Conservation (phyloP, 768 basidiomycete species). For the Nidularia pulvinata region DNA sequence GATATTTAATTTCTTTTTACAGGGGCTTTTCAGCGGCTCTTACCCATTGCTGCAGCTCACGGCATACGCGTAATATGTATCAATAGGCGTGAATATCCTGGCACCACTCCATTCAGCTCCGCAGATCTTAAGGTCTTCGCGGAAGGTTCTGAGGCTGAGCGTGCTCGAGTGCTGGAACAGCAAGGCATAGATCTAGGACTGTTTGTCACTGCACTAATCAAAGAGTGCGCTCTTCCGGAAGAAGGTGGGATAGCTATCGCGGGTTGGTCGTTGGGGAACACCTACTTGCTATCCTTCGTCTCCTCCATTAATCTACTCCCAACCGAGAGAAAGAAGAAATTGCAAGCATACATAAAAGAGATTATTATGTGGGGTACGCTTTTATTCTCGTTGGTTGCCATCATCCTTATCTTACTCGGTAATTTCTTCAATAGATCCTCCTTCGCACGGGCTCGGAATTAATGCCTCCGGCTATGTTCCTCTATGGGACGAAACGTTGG, state of each 20-base stretch:
- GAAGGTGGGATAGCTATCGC: slow-evolving; percentile 15
- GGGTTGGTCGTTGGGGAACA: slow-evolving; percentile 28
- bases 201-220: slow-evolving; percentile 20
- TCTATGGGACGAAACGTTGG: slow-evolving; percentile 17
- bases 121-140: slow-evolving; percentile 14
- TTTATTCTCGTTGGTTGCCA: background rate
- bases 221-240: slow-evolving; percentile 9
- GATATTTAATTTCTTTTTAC: background rate
- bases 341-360: slow-evolving; percentile 14
- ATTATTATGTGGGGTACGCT: slow-evolving; percentile 15
- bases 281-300: slow-evolving; percentile 17
- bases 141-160: slow-evolving; percentile 10
- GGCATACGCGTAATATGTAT: slow-evolving; percentile 21
- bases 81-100: slow-evolving; percentile 31
- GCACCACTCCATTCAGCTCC: slow-evolving; percentile 22
- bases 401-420: background rate
- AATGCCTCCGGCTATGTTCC: slow-evolving; percentile 9
- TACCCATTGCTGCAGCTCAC: slow-evolving; percentile 10
- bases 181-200: slow-evolving; percentile 25
- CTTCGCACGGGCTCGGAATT: slow-evolving; percentile 13
- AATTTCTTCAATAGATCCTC: slow-evolving; percentile 13
- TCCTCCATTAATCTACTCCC: slow-evolving; percentile 14
- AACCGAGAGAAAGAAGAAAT: slow-evolving; percentile 6
- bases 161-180: slow-evolving; percentile 12
- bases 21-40: slow-evolving; percentile 21